Evolutionary conservation across 352 stramenopile species (phyloP).

Genomic region (Globisporangium polare): DNA sequence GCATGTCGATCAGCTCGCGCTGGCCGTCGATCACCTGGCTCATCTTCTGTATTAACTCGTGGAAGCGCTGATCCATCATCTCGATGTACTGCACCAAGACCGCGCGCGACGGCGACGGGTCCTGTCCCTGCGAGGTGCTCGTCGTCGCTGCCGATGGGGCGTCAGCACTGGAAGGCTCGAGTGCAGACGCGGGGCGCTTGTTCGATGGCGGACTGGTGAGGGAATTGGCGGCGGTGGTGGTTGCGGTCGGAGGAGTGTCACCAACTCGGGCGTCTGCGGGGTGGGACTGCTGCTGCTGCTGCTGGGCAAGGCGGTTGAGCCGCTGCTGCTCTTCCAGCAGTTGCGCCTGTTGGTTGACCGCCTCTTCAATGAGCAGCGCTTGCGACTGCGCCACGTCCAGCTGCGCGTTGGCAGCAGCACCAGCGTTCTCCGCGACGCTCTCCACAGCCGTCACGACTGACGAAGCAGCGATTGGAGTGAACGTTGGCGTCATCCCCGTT

Average conservation of each 20-base stretch:
- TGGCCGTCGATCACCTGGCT: conserved; percentile 73
- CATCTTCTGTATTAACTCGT: conserved; percentile 75
- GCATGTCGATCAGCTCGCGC: conserved; percentile 56
- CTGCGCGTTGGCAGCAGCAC: not conserved
- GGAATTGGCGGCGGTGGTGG: not conserved
- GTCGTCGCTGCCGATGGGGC: not conserved
- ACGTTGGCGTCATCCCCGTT: not conserved
- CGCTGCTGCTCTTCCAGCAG: not conserved
- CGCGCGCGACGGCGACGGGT: conserved; percentile 35
- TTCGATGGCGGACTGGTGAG: not conserved
- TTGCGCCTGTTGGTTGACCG: not conserved
- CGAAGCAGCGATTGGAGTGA: conserved; percentile 2
- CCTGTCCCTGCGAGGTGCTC: conserved; percentile 2
- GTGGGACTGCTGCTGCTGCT: conserved; percentile 2
- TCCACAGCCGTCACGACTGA: not conserved
- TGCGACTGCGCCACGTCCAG: not conserved
- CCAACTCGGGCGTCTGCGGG: conserved; percentile 2
- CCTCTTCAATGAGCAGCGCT: not conserved
- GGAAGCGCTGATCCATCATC: conserved; percentile 67
- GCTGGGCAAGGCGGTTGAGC: not conserved
- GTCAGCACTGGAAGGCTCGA: conserved; percentile 17
- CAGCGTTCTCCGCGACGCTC: not conserved
- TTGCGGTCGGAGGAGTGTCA: not conserved
- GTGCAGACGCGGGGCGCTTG: conserved; percentile 26
- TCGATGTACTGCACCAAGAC: conserved; percentile 52